Evolutionary conservation across 805 yeast genomes (phyloP), one percentile per base, ranked within the genome.

Genomic region (Monosporozyma yasuniensis): DNA sequence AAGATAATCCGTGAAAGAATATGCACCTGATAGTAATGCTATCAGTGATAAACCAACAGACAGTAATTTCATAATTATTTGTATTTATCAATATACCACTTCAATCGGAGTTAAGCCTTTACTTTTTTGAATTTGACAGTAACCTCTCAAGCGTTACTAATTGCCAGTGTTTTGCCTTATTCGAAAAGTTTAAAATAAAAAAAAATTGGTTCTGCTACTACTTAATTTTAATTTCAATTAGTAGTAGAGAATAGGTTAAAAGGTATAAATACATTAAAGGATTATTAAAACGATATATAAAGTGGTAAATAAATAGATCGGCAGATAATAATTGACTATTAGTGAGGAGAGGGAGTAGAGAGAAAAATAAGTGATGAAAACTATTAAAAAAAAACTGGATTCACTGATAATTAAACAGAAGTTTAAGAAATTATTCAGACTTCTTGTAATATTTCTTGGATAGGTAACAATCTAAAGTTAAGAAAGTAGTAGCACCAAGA

Each of bases 1-100:
- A 49, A 87, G 66, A 54, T 81, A 79, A 2, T 77, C 79, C 57
- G 83, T 82, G 37, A 81, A 88, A 1, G 76, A 77, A 27, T 35
- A 46, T 4, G 18, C 39, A 18, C 18, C 18, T 16, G 39, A 6
- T 6, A 35, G 12, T 3, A 35, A 18, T 3, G 39, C 8, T 16
- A 35, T 8, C 22, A 35, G 8, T 16, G 18, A 8, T 18, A 35
- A 19, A 7, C 39, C 22, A 35, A 35, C 4, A 9, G 39, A 18
- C 7, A 35, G 39, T 35, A 35, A 35, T 18, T 19, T 35, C 39
- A 35, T 35, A 23, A 42, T 11, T 19, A 39, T 2, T 28, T 45
- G 16, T 12, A 32, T 4, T 32, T 32, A 32, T 32, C 16, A 14
- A 32, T 32, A 3, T 8, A 32, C 35, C 35, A 14, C 4, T 32